Evolutionary conservation across 805 yeast genomes (phyloP).

Genomic region (Candida wancherniae): DNA sequence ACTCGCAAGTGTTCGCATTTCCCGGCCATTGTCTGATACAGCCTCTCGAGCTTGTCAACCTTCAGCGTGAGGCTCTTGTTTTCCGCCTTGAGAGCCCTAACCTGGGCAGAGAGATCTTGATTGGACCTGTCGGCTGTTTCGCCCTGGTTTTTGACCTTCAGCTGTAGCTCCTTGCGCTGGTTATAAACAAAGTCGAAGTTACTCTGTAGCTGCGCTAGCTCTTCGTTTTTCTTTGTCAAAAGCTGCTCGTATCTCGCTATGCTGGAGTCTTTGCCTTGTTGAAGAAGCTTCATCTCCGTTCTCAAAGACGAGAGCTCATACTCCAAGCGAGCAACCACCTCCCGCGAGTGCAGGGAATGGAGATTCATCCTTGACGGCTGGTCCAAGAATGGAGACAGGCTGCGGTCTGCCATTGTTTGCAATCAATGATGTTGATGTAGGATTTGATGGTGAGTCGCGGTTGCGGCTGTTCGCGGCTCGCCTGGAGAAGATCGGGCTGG

Average conservation of each 20-base stretch:
- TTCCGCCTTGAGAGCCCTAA: slow-evolving; percentile 18
- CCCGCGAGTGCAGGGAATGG: slow-evolving; percentile 2
- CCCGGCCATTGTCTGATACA: slow-evolving; percentile 20
- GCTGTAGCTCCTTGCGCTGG: slow-evolving; percentile 29
- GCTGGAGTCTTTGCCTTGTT: slow-evolving; percentile 23
- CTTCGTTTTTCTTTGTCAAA: slow-evolving; percentile 29
- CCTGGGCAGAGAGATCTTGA: slow-evolving; percentile 17
- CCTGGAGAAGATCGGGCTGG: no score
- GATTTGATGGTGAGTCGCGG: no score
- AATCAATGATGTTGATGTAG: no score
- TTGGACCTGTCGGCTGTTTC: slow-evolving; percentile 21
- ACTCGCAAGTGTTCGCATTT: slow-evolving; percentile 32
- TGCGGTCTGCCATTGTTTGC: slow-evolving; percentile 15
- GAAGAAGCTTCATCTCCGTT: slow-evolving; percentile 31
- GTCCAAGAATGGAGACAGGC: slow-evolving; percentile 18
- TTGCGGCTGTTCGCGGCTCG: no score
- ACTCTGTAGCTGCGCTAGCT: slow-evolving; percentile 27
- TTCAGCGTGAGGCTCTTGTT: slow-evolving; percentile 11
- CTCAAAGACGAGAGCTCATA: slow-evolving; percentile 28
- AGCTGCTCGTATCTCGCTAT: slow-evolving; percentile 21
- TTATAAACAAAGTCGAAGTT: slow-evolving; percentile 34
- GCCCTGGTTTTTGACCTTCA: slow-evolving; percentile 28
- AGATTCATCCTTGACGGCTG: slow-evolving; percentile 12
- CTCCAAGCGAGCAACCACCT: slow-evolving; percentile 20
- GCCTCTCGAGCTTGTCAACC: slow-evolving; percentile 17